Evolutionary conservation across 352 stramenopile genomes (phyloP), one percentile per base, ranked within the genome.

Genomic region (Pythium aphanidermatum): DNA sequence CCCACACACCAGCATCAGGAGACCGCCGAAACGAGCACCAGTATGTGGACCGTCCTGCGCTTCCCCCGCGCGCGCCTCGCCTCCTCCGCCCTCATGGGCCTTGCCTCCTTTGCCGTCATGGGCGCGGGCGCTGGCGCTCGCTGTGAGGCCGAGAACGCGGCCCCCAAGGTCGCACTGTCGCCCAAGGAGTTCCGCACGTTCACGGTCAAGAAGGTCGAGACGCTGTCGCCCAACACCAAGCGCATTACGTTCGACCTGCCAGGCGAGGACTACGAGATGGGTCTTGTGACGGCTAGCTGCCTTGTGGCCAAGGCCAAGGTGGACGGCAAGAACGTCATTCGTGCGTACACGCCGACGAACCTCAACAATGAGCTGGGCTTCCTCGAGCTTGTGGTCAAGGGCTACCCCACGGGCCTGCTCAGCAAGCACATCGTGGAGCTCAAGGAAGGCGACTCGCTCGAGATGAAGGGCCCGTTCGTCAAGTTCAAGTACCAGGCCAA

Each of bases 401-500:
- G 73, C 13, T 96, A 97, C 61, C 65, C 80, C 10, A 70, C 75
- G 27, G 89, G 87, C 3, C 60, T 79, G 31, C 55, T 97, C 40
- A 95, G 79, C 55, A 86, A 87, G 58, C 77, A 96, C 68, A 81
- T 97, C 10, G 68, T 85, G 40, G 46, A 70, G 27, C 70, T 96
- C 17, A 76, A 96, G 45, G 64, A 74, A 19, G 89, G 89, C 7
- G 89, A 96, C 56, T 50, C 59, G 37, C 66, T 97, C 9, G 81
- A 95, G 48, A 90, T 97, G 72, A 96, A 95, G 61, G 89, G 89
- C 1, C 89, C 87, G 5, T 88, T 95, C 36, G 16, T 58, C 26
- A 96, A 96, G 67, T 81, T 96, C 41, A 58, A 55, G 21, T 96
- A 96, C 73, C 66, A 58, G 56, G 53, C 86, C 38, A 96, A 96